These are phyloP conservation scores for Liquidambar formosana DNA, from an alignment of 164 flowering plant species.

Conservation along the genomic window DNA sequence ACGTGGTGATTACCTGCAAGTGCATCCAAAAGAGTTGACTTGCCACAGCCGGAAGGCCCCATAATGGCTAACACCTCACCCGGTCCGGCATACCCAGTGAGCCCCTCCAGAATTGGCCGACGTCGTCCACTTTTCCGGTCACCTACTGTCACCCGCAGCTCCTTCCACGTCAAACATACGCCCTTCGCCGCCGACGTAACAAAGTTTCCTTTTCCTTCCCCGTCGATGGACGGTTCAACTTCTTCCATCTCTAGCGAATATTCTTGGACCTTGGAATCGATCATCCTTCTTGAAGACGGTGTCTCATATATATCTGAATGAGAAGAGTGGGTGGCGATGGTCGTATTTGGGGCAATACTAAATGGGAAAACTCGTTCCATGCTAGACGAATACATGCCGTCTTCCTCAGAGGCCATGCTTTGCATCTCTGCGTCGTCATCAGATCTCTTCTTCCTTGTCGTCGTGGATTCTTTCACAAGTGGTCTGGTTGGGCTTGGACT, in stretches of 20 bases:
- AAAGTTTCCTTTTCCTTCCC: neutral
- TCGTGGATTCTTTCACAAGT: neutral
- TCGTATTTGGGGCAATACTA: too few species aligned
- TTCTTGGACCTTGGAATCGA: neutral
- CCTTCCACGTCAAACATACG: slow-evolving; percentile 4
- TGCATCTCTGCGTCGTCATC: neutral
- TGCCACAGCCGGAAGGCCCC: slow-evolving; percentile 14
- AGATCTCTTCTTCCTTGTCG: neutral
- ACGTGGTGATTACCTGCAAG: slow-evolving; percentile 8
- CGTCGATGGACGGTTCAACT: neutral
- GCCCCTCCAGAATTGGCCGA: neutral
- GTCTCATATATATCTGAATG: neutral
- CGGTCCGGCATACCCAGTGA: slow-evolving; percentile 3
- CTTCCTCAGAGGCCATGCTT: neutral
- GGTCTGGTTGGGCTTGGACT: neutral
- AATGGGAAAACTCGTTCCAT: neutral
- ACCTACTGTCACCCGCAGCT: slow-evolving; percentile 5
- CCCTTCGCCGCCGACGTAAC: neutral
- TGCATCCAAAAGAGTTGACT: slow-evolving; percentile 10
- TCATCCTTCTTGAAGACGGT: neutral
- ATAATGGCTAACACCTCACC: slow-evolving; percentile 7
- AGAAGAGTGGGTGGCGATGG: neutral
- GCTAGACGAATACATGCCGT: neutral
- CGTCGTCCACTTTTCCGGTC: neutral
- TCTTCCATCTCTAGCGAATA: neutral